Percentiles rank a stretch among this genome's conserved stretches.
These are phyloP conservation scores for Rhodotorula graminis DNA, from an alignment of 768 basidiomycete genomes.

Conservation along the genomic window DNA sequence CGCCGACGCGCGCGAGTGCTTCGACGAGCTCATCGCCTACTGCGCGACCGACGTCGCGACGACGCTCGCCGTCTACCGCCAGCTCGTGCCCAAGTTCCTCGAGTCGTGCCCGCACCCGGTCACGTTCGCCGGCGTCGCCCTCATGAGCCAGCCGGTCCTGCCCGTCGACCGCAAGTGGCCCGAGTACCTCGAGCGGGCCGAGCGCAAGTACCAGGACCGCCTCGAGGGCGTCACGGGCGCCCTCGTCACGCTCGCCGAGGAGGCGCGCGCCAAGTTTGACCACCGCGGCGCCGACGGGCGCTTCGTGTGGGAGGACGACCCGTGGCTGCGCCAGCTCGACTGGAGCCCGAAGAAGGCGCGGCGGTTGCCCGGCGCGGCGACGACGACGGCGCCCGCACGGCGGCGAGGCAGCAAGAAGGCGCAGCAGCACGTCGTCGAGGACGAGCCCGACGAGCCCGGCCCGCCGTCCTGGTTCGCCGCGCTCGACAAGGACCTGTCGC, in stretches of 20 bases:
- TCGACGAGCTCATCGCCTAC: constrained; percentile 60
- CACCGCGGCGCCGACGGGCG: constrained; percentile 46
- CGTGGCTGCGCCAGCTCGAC: constrained; percentile 69
- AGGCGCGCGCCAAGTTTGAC: constrained; percentile 53
- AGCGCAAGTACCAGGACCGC: constrained; percentile 66
- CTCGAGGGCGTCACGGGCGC: constrained; percentile 60
- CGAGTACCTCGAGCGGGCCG: constrained; percentile 69
- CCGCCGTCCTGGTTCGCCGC: constrained; percentile 6
- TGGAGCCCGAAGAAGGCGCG: constrained; percentile 73
- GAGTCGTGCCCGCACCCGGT: constrained; percentile 82
- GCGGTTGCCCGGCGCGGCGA: constrained; percentile 19
- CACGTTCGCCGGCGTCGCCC: constrained; percentile 80
- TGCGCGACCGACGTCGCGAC: constrained; percentile 78
- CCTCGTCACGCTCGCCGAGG: constrained; percentile 65
- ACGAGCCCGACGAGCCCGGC: background rate
- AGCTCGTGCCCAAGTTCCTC: constrained; percentile 75
- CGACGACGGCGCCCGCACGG: background rate
- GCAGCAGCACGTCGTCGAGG: background rate
- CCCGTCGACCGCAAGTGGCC: constrained; percentile 89
- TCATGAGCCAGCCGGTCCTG: constrained; percentile 87
- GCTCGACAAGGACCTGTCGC: constrained; percentile 8
- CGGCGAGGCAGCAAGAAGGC: constrained; percentile 30
- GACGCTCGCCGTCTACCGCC: constrained; percentile 73
- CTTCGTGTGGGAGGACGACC: constrained; percentile 60
- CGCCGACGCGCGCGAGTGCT: constrained; percentile 52